Evolutionary conservation across 306 rosid genomes (phyloP), one percentile per base, ranked within the genome.

Genomic region (Quercus engelmannii): DNA sequence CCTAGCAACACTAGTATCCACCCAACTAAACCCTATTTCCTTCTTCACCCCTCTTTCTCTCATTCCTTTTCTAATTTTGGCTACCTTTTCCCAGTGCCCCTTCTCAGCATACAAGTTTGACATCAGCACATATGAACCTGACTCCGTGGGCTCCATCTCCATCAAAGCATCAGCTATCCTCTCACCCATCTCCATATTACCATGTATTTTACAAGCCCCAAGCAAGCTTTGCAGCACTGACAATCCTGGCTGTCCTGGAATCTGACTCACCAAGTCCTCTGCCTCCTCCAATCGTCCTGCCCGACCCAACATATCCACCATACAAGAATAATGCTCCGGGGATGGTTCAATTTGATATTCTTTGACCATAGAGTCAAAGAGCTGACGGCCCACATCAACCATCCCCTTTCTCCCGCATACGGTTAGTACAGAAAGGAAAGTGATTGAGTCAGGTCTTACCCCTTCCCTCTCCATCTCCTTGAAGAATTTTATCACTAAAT

Each of bases 261-360:
- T 89, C 86, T 78, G 80, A 17, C 77, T 58, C 79, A 80, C 65
- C 91, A 92, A 74, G 25, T 83, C 85, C 83, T 87, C 90, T 3
- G 98, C 97, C 81, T 90, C 94, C 54, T 86, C 84, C 69, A 94
- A 75, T 56, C 41, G 79, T 46, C 97, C 97, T 19, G 85, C 92
- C 3, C 98, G 91, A 5, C 97, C 94, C 62, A 90, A 55, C 93
- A 94, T 84, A 85, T 92, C 98, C 73, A 90, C 98, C 93, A 94
- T 90, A 15, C 87, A 70, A 65, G 95, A 88, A 58, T 86, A 92
- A 76, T 94, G 97, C 54, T 90, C 97, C 10, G 87, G 89, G 43
- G 83, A 65, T 74, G 96, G 92, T 55, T 87, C 94, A 69, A 94
- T 90, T 68, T 70, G 75, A 81, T 90, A 86, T 19, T 88, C 87